Percentiles rank a stretch among this genome's conserved stretches.
These are phyloP conservation scores for Fusarium sp. DNA, from an alignment of 2,329 filamentous ascomycete species.

Conservation along the genomic window DNA sequence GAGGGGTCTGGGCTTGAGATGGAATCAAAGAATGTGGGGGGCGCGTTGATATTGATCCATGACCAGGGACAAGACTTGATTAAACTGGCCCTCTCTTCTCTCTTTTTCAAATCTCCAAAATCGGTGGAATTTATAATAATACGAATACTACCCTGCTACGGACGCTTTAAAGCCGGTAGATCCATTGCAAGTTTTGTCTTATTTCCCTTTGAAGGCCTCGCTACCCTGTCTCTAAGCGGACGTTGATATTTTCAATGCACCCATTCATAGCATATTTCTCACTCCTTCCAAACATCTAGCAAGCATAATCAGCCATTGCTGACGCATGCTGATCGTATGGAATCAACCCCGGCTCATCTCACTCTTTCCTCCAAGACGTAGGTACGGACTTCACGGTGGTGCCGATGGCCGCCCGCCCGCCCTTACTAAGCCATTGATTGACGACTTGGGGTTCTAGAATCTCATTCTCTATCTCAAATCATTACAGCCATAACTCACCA, in stretches of 20 bases:
- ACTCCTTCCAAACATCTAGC: background rate
- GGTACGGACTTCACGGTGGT: background rate
- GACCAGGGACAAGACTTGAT: background rate
- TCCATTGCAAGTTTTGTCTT: background rate
- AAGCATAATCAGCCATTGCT: background rate
- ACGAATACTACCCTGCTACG: background rate
- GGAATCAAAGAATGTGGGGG: slow-evolving; percentile 19
- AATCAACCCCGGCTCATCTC: slow-evolving; percentile 8
- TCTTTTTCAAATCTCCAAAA: background rate
- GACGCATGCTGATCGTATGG: slow-evolving; percentile 1
- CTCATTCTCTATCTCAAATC: slow-evolving; percentile 27
- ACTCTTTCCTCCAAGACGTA: background rate
- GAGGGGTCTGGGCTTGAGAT: background rate
- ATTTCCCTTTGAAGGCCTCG: background rate
- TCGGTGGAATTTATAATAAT: background rate
- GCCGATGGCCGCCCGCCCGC: slow-evolving; percentile 9
- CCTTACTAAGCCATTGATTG: slow-evolving; percentile 26
- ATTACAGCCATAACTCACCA: slow-evolving; percentile 17
- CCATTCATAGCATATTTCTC: background rate
- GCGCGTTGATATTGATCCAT: background rate
- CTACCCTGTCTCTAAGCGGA: background rate
- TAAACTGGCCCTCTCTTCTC: too few species aligned
- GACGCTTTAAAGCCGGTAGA: background rate
- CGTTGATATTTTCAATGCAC: background rate
- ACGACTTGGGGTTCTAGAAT: background rate